Evolutionary conservation across 495 filamentous ascomycete species (phyloP), one percentile per base, ranked within the genome.

Genomic region (Tuber borchii): DNA sequence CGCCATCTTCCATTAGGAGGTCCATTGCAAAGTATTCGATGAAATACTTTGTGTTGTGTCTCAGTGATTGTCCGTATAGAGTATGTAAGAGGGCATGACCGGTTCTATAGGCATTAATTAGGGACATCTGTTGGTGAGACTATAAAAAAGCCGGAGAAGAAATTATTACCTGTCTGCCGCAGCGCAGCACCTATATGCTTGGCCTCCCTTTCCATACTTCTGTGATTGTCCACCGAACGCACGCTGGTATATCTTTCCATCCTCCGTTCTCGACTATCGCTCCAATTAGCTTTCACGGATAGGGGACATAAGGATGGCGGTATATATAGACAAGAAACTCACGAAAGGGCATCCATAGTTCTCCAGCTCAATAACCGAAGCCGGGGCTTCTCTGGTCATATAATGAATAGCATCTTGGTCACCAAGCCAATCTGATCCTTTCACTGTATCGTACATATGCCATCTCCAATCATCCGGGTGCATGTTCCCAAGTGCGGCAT

Each of bases 401-500:
- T 98, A 98, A 86, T 98, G 95, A 83, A 98, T 98, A 71, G 95
- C 95, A 86, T 98, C 95, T 87, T 98, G 95, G 86, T 98, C 95
- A 84, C 95, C 95, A 45, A 98, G 89, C 95, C 95, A 98, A 88
- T 98, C 95, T 73, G 93, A 96, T 81, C 95, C 95, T 87, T 98
- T 98, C 77, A 98, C 95, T 70, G 95, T 98, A 86, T 98, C 95
- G 88, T 97, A 98, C 95, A 97, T 97, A 87, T 98, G 95, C 95
- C 95, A 97, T 85, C 95, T 91, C 95, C 95, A 98, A 87, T 98
- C 95, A 85, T 98, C 95, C 83, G 89, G 85, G 85, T 91, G 90
- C 90, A 93, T 92, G 84, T 98, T 98, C 85, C 95, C 95, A 79
- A 98, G 89, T 69, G 95, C 95, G 79, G 95, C 95, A 86, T 97